Evolutionary conservation across 306 rosid species (phyloP), one percentile per base, ranked within the genome.

Genomic region (Sechiopsis laciniata): DNA sequence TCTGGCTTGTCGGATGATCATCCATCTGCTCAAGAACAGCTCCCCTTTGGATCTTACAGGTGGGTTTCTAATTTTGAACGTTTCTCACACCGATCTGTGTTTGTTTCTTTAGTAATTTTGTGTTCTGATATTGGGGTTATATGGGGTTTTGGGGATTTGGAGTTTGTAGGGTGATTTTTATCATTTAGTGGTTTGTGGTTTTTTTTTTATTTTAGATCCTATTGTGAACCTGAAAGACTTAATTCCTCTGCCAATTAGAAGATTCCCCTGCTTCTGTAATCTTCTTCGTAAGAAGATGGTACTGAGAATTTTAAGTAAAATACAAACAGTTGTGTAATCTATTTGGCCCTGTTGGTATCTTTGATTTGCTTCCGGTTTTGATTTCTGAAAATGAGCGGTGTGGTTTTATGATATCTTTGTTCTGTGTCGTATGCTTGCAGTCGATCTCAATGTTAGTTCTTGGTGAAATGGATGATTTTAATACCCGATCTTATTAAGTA

Each of bases 1-100:
- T 85, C 92, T 46, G 83, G 89, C 35, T 90, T 92, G 3, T 88
- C 75, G 6, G 97, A 90, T 12, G 97, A 90, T 32, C 90, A 85
- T 46, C 86, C 72, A 21, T 67, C 83, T 77, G 82, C 80, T 51
- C 87, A 75, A 15, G 86, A 85, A 19, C 77, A 73, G 5, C 73
- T 74, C 42, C 89, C 83, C 5, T 76, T 79, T 13, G 74, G 45
- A 80, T 19, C 29, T 75, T 58, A 40, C 84, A 94, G 97, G 95
- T 90, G 74, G 76, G 80, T 73, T 75, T 75, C 53, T 50, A 19
- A 10, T 73, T 68, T 4, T 1, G 42, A 26, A 76, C 10, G 15
- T 48, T 24, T 59, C 11, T 26, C 0, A 32, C 37, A 32, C 37
- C 37, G 37, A 32, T 32, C 37, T 32, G 37, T 12, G 68, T 15